These are phyloP conservation scores for Alternaria ethzedia DNA, from an alignment of 2,329 filamentous ascomycete genomes.

Conservation along the genomic window DNA sequence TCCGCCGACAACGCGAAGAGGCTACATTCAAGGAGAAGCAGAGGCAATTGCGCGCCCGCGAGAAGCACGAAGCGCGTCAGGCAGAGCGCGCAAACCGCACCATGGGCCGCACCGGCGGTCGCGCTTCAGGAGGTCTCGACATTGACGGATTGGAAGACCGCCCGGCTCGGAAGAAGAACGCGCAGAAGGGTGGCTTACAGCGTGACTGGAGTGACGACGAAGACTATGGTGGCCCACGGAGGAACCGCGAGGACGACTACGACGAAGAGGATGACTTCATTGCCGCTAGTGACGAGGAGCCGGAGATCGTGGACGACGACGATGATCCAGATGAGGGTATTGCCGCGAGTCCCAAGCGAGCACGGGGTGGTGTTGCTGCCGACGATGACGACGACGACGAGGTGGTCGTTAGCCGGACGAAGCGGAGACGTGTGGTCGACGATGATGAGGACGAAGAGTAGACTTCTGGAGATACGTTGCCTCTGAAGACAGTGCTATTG, in stretches of 20 bases:
- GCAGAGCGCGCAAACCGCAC: slow-evolving; percentile 62
- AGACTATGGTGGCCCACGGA: slow-evolving; percentile 70
- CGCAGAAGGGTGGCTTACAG: slow-evolving; percentile 48
- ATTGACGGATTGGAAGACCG: slow-evolving; percentile 65
- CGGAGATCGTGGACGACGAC: slow-evolving; percentile 66
- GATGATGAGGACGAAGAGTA: slow-evolving; percentile 58
- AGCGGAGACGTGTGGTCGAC: slow-evolving; percentile 54
- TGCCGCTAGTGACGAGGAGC: slow-evolving; percentile 76
- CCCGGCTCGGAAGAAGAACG: slow-evolving; percentile 34
- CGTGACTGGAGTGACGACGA: slow-evolving; percentile 73
- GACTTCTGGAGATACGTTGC: not conserved
- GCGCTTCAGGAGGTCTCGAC: slow-evolving; percentile 63
- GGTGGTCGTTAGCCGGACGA: slow-evolving; percentile 38
- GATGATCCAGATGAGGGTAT: slow-evolving; percentile 57
- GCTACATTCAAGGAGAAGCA: slow-evolving; percentile 75
- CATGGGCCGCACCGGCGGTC: slow-evolving; percentile 58
- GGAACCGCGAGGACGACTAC: slow-evolving; percentile 74
- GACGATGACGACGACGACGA: slow-evolving; percentile 46
- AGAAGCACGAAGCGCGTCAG: slow-evolving; percentile 70
- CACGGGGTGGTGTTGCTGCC: slow-evolving; percentile 35
- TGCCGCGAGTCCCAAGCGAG: slow-evolving; percentile 51
- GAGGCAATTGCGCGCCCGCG: slow-evolving; percentile 66
- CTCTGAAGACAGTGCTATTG: not conserved
- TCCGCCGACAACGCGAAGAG: slow-evolving; percentile 76
- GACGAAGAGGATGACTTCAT: slow-evolving; percentile 82